Base-by-base conservation (phyloP, 345 rosid species). In the Anacardium occidentale region DNA sequence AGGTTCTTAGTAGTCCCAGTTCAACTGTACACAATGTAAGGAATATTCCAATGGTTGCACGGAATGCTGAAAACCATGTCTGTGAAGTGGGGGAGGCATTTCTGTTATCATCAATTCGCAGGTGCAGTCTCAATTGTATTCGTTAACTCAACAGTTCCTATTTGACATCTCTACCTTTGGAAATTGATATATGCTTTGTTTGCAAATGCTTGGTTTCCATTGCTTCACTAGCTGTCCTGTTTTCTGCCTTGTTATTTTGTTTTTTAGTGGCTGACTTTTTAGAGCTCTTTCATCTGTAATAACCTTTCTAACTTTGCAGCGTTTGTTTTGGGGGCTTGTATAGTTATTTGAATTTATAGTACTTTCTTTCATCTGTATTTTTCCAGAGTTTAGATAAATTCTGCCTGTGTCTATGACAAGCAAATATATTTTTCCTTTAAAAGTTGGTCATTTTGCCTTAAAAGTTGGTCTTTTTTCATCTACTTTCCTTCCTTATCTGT, bases 61-160 rank as follows among this genome's bases (percentile, higher is more conserved):
- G 89, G 84, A 90, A 87, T 80, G 76, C 77, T 69, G 99, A 93
- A 78, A 84, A 80, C 83, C 86, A 79, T 79, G 84, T 74, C 7
- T 90, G 94, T 71, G 89, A 90, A 75, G 88, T 94, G 57, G 91
- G 94, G 76, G 98, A 94, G 81, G 87, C 94, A 15, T 84, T 84
- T 81, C 74, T 94, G 62, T 77, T 90, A 53, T 89, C 98, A 48
- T 86, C 92, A 20, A 83, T 94, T n/a, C 81, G 94, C 78, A 90
- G 98, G 98, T 94, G 72, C 73, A 72, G 37, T 70, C 52, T 57
- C 58, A 61, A 66, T 40, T 32, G 45, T 74, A 14, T 68, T 21
- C 20, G 18, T 25, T 32, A 1, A 48, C 11, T 15, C 10, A 32
- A 65, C 58, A 15, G 58, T 64, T 63, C 55, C 63, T 40, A 1